These are phyloP conservation scores for Coelastrella sp. DNA, from an alignment of 139 green algal species.

Conservation along the genomic window DNA sequence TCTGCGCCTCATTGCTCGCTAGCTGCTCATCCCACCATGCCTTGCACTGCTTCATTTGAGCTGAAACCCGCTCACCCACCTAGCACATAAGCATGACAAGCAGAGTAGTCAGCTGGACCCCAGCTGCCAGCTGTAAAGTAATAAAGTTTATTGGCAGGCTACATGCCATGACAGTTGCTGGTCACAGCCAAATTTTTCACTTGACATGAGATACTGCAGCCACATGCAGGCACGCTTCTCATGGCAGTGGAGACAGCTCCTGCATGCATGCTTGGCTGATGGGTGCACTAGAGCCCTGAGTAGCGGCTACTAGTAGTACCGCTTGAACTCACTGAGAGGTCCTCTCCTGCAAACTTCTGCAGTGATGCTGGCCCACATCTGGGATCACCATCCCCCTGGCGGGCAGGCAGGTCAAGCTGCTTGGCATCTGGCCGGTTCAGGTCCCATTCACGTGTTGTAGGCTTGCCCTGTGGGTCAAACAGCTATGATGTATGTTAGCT, in stretches of 20 bases:
- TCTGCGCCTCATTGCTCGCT: conserved; percentile 54
- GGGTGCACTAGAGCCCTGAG: no score
- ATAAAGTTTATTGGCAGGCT: background rate
- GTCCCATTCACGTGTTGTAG: conserved; percentile 78
- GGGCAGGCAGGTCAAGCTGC: conserved; percentile 65
- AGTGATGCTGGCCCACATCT: conserved; percentile 68
- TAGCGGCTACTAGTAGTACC: no score
- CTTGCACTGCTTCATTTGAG: conserved; percentile 72
- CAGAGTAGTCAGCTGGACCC: background rate
- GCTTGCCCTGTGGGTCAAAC: conserved; percentile 56
- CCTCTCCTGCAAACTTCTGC: conserved; percentile 81
- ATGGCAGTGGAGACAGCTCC: no score
- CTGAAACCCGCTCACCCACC: conserved; percentile 61
- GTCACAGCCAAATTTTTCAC: no score
- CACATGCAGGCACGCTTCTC: no score
- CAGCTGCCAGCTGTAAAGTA: no score
- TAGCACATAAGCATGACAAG: conserved; percentile 24
- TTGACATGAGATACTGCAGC: no score
- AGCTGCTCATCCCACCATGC: conserved; percentile 77
- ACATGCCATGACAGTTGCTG: no score
- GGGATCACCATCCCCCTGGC: conserved; percentile 73
- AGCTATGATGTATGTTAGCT: background rate
- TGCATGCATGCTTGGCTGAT: no score
- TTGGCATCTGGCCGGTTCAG: conserved; percentile 76
- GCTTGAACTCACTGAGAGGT: conserved; percentile 62